Conservation (phyloP, 345 rosid species). For the Syzygium jambos region DNA sequence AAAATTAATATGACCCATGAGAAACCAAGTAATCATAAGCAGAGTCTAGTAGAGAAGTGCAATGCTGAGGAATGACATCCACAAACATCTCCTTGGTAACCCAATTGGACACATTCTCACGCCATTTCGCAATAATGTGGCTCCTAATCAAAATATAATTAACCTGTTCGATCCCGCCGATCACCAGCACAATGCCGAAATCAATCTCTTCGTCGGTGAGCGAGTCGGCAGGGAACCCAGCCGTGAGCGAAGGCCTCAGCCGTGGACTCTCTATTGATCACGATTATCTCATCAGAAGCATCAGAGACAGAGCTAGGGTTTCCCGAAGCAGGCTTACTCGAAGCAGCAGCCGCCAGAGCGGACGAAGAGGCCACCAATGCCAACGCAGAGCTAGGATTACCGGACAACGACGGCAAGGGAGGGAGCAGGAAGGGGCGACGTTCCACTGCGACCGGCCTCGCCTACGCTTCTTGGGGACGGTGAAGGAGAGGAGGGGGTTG, state of each 20-base stretch:
- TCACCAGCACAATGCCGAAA: conserved; percentile 59
- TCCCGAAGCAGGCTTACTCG: neutral
- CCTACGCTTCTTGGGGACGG: conserved; percentile 75
- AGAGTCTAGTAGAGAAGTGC: conserved; percentile 55
- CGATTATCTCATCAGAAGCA: conserved; percentile 77
- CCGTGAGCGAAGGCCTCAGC: conserved; percentile 80
- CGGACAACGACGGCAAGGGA: conserved; percentile 2
- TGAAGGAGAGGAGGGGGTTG: conserved; percentile 45
- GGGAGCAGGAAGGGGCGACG: conserved; percentile 23
- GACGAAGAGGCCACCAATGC: neutral
- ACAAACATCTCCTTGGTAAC: conserved; percentile 62
- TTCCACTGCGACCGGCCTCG: conserved; percentile 78
- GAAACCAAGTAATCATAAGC: conserved; percentile 74
- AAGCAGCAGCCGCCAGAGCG: conserved; percentile 7
- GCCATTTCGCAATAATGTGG: conserved; percentile 82
- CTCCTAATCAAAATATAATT: conserved; percentile 87
- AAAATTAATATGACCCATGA: conserved; percentile 73
- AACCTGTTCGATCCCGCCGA: conserved; percentile 95
- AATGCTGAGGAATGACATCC: conserved; percentile 63
- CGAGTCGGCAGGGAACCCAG: conserved; percentile 94
- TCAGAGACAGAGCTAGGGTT: conserved; percentile 16
- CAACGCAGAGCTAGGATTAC: neutral
- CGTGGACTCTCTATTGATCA: conserved; percentile 82
- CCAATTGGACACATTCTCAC: conserved; percentile 70
- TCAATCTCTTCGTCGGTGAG: conserved; percentile 88